Evolutionary conservation across 2,329 filamentous ascomycete species (phyloP), one percentile per base, ranked within the genome.

Genomic region (Akanthomyces dipterigenus): DNA sequence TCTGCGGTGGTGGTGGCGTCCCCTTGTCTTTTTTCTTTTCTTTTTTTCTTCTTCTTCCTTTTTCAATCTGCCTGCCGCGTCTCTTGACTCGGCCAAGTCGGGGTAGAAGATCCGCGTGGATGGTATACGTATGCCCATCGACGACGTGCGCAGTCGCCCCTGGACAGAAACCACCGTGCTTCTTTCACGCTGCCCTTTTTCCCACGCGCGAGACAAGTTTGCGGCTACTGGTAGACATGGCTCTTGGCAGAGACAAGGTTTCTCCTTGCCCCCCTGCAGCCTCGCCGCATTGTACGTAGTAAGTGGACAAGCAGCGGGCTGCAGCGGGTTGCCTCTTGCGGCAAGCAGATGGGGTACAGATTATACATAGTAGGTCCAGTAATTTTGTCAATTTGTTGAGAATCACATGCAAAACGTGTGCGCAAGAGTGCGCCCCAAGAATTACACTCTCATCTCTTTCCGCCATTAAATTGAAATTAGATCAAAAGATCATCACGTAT

Each of bases 381-480:
- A 11, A 22, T 22, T 53, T 34, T 26, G 28, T 34, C 34, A 31
- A 36, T 55, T 61, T 61, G 59, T 61, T 61, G 59, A 61, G 59
- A 56, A 55, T 61, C 59, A 61, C 59, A 61, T 61, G 59, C 53
- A 54, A 61, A 61, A 55, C n/a, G 16, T 18, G 16, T 31, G 22
- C 54, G 26, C n/a, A 31, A 34, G 12, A 42, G 22, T 12, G n/a
- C 28, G 53, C 54, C 54, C 54, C 51, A 55, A 12, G 43, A 36
- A 48, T 20, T 56, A 9, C 31, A 9, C 28, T 28, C 22, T 54
- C 36, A 54, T 55, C 31, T 28, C 31, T 18, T 42, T 40, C n/a
- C n/a, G 31, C 45, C n/a, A 24, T 31, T n/a, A 57, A 26, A 9
- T 40, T 57, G 14, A 57, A 57, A 57, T 57, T 49, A 28, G 31